phyloP scores from a whole-genome alignment of 495 filamentous ascomycete species.

The Bryoglossum gracile region DNA sequence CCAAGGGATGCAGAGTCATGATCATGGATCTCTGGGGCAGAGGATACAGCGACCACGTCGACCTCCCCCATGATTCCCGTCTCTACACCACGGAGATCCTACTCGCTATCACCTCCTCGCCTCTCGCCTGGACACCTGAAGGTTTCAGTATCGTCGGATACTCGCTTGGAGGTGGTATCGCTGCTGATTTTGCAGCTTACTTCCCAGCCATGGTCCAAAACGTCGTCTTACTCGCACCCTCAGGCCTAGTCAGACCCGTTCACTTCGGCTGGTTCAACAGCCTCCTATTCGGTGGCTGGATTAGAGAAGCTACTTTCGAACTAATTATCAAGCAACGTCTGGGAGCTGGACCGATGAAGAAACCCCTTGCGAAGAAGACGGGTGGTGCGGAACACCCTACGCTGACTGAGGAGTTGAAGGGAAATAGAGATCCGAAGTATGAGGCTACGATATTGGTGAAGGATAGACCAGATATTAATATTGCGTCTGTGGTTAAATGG shows the following conservation, averaged over 20 bases:
- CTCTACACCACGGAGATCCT: constrained; percentile 73
- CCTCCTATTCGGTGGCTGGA: constrained; percentile 52
- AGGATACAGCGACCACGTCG: constrained; percentile 29
- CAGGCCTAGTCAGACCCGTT: constrained; percentile 61
- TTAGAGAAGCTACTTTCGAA: constrained; percentile 51
- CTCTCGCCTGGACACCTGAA: constrained; percentile 31
- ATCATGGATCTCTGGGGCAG: constrained; percentile 36
- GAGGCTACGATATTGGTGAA: constrained; percentile 26
- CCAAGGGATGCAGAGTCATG: constrained; percentile 75
- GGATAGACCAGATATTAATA: constrained; percentile 21
- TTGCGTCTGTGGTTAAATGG: constrained; percentile 45
- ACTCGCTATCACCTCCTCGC: constrained; percentile 60
- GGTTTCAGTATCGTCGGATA: constrained; percentile 74
- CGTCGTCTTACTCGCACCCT: constrained; percentile 67
- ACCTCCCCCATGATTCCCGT: constrained; percentile 61
- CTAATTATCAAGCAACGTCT: constrained; percentile 50
- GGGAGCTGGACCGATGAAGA: constrained; percentile 14
- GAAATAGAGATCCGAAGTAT: constrained; percentile 4
- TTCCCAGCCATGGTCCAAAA: constrained; percentile 61
- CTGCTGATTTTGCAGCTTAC: constrained; percentile 61
- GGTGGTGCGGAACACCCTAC: background rate
- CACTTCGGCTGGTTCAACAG: constrained; percentile 53
- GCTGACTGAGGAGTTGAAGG: constrained; percentile 15
- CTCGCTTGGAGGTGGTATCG: constrained; percentile 75
- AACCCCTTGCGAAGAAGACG: background rate